Evolutionary conservation across 2,329 filamentous ascomycete genomes (phyloP).

Genomic region (Aschersonia sp.): DNA sequence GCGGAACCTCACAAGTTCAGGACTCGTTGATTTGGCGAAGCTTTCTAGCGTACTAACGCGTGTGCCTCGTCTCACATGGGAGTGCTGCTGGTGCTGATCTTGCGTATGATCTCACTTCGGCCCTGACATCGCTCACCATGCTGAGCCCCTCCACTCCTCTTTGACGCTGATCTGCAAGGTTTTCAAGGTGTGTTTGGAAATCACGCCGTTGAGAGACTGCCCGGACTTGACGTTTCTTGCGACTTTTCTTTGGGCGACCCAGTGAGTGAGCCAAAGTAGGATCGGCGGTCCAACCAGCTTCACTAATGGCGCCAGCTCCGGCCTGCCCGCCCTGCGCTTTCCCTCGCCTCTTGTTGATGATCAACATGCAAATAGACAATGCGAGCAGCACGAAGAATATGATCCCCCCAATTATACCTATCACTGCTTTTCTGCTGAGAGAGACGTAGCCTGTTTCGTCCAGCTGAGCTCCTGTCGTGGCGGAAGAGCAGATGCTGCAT

Average conservation of each 20-base stretch:
- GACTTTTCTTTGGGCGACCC: too few species aligned
- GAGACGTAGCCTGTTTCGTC: background rate
- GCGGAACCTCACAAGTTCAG: too few species aligned
- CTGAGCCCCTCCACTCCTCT: background rate
- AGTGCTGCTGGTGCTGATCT: background rate
- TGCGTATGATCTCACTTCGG: background rate
- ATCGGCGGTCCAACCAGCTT: too few species aligned
- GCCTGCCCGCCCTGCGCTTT: background rate
- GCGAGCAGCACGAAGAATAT: background rate
- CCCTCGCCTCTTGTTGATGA: background rate
- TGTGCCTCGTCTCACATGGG: background rate
- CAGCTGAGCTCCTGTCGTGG: background rate
- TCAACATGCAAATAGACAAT: background rate
- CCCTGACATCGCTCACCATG: background rate
- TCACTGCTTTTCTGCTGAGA: background rate
- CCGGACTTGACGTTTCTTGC: too few species aligned
- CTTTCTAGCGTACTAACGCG: background rate
- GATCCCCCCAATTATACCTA: background rate
- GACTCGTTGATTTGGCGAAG: background rate
- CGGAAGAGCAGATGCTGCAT: background rate
- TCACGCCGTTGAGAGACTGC: too few species aligned
- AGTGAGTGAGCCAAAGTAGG: too few species aligned
- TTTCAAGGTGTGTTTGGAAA: background rate
- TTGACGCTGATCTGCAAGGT: background rate
- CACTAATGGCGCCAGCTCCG: too few species aligned